Evolutionary conservation across 352 stramenopile species (phyloP).

Genomic region (Phytophthora palmivora): DNA sequence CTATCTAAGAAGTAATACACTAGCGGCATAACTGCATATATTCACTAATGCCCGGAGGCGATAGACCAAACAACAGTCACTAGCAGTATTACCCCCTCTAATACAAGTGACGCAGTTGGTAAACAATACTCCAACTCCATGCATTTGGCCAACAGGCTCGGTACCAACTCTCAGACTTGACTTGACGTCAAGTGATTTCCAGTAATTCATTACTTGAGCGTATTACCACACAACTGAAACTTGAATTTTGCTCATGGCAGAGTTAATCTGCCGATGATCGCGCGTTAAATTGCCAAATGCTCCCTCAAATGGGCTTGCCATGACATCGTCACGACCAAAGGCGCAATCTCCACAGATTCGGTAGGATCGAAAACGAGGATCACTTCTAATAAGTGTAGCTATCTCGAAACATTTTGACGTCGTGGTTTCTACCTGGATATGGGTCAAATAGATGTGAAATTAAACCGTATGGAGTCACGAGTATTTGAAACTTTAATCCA

Average conservation of each 20-base stretch:
- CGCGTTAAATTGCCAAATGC: slow-evolving; percentile 2
- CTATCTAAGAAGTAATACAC: too few relatives aligned
- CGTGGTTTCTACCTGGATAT: slow-evolving; percentile 1
- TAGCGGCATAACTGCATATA: too few relatives aligned
- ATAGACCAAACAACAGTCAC: too few relatives aligned
- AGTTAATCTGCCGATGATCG: slow-evolving; percentile 3
- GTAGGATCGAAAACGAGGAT: slow-evolving; percentile 1
- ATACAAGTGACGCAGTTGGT: too few relatives aligned
- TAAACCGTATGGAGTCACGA: slow-evolving; percentile 3
- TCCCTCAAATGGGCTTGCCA: background rate
- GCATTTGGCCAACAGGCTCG: too few relatives aligned
- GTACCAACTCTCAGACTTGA: too few relatives aligned
- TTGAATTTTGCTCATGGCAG: slow-evolving; percentile 2
- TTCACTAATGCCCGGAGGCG: too few relatives aligned
- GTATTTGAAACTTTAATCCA: slow-evolving; percentile 3
- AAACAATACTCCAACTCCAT: too few relatives aligned
- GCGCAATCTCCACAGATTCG: slow-evolving; percentile 2
- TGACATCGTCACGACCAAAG: slow-evolving; percentile 6
- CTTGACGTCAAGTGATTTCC: too few relatives aligned
- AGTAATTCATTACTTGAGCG: slow-evolving; percentile 12
- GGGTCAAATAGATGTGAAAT: slow-evolving; percentile 2
- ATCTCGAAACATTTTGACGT: slow-evolving; percentile 9
- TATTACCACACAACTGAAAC: slow-evolving; percentile 10
- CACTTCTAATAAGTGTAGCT: background rate
- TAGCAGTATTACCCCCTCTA: too few relatives aligned